Evolutionary conservation across 108 stramenopile genomes (phyloP).

Genomic region (Stephanodiscus minutulus): DNA sequence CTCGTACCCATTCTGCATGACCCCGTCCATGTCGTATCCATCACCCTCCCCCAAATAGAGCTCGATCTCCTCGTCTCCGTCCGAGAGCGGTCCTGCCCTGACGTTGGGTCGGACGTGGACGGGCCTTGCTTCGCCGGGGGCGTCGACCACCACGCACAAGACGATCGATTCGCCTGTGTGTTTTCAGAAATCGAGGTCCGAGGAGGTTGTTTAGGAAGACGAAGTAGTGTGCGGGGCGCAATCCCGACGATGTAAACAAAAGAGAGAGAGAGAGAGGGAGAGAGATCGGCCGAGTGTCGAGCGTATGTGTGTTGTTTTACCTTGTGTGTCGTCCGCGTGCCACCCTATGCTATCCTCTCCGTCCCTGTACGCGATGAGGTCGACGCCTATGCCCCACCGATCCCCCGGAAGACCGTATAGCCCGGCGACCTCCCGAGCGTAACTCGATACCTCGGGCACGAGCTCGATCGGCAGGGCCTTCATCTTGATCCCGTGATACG

Average conservation of each 20-base stretch:
- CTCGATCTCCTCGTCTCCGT: slow-evolving; percentile 48
- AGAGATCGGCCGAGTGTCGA: background rate
- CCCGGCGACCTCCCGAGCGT: slow-evolving; percentile 16
- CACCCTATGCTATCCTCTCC: slow-evolving; percentile 57
- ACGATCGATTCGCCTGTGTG: slow-evolving; percentile 53
- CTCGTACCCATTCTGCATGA: slow-evolving; percentile 52
- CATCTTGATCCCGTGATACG: slow-evolving; percentile 39
- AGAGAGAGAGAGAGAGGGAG: too few species aligned
- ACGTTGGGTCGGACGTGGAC: slow-evolving; percentile 40
- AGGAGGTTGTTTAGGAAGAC: too few species aligned
- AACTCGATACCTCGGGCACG: slow-evolving; percentile 26
- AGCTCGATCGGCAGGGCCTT: slow-evolving; percentile 23
- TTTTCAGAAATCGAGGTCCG: too few species aligned
- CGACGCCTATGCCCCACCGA: slow-evolving; percentile 55
- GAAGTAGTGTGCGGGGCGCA: background rate
- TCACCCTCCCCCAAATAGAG: slow-evolving; percentile 53
- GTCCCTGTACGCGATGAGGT: slow-evolving; percentile 55
- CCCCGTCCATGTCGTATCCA: slow-evolving; percentile 62
- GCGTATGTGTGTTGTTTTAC: background rate
- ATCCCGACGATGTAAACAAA: too few species aligned
- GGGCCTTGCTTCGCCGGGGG: slow-evolving; percentile 30
- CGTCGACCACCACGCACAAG: slow-evolving; percentile 47
- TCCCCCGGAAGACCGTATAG: slow-evolving; percentile 13
- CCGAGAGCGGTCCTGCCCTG: slow-evolving; percentile 1
- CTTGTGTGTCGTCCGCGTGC: slow-evolving; percentile 65